Base-by-base conservation (phyloP, 2,329 filamentous ascomycete species). In the Myriosclerotinia curreyana region DNA sequence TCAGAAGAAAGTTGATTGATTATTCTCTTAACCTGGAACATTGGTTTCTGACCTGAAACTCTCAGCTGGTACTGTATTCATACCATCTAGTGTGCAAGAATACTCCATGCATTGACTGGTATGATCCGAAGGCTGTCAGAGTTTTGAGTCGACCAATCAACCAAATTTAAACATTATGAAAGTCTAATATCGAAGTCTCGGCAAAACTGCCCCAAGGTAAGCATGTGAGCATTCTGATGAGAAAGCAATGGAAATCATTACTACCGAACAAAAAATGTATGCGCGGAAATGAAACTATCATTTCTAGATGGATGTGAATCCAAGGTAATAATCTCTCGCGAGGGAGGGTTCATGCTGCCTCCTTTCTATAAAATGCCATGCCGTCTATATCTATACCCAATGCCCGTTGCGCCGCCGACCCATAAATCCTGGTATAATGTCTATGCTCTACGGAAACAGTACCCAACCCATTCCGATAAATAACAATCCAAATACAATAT, bases 321-420 rank as follows among this genome's bases (percentile, higher is more conserved):
- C 42, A 25, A 38, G 20, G 1, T 59, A 25, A 6, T 25, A 48
- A 2, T 7, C 6, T 14, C 14, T 25, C 55, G 28, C 42, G 20
- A n/a, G n/a, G n/a, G n/a, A 28, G 55, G 28, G 55, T 11, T 14
- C n/a, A 48, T 58, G 20, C 20, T 48, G 8, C 55, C 31, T 53
- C n/a, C 22, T 11, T 17, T 48, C 28, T 59, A 48, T 48, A n/a
- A 42, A 48, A 48, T 14, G 28, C 55, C n/a, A 22, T 59, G n/a
- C 31, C 42, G 22, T 59, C 44, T 59, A 59, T 25, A 40, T 38
- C 3, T 58, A 36, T 46, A 17, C n/a, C 55, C 42, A 59, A 36
- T 59, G 5, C 20, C 55, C 42, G 9, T 25, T 36, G 31, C 55
- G 28, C 55, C 55, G 14, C 12, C 25, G n/a, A 12, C 42, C 40